Conservation (phyloP, 257 asterid species). For the Lavandula angustifolia region DNA sequence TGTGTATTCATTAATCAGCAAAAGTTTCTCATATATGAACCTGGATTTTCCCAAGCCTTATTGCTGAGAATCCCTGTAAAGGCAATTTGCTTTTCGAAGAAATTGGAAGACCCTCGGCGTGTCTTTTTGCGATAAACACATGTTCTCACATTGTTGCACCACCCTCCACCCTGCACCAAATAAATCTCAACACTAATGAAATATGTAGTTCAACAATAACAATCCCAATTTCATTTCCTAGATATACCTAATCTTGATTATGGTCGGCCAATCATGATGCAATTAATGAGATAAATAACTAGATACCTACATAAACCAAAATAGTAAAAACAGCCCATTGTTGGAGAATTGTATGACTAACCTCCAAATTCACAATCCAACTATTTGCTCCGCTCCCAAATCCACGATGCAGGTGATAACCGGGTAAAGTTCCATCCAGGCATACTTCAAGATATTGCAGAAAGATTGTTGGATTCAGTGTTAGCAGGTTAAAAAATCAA, state of each 20-base stretch:
- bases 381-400: conserved; percentile 72
- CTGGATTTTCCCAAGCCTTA: conserved; percentile 66
- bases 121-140: conserved; percentile 61
- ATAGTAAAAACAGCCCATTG: no score
- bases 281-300: no score
- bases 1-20: no score
- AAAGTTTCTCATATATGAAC: conserved; percentile 31
- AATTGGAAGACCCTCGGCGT: conserved; percentile 56
- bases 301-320: no score
- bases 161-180: conserved; percentile 96
- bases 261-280: no score
- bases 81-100: conserved; percentile 51
- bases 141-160: conserved; percentile 67
- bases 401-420: conserved; percentile 81
- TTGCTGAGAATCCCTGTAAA: conserved; percentile 69
- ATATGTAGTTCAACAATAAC: no score
- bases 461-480: neutral
- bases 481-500: no score
- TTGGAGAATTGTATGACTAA: conserved; percentile 28
- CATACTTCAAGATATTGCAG: conserved; percentile 55
- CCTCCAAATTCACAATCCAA: conserved; percentile 89
- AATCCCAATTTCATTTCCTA: no score
- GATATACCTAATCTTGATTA: no score
- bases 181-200: no score
- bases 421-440: conserved; percentile 85